These are phyloP conservation scores for Eustoma russellianum DNA, from an alignment of 257 asterid species.

Conservation along the genomic window DNA sequence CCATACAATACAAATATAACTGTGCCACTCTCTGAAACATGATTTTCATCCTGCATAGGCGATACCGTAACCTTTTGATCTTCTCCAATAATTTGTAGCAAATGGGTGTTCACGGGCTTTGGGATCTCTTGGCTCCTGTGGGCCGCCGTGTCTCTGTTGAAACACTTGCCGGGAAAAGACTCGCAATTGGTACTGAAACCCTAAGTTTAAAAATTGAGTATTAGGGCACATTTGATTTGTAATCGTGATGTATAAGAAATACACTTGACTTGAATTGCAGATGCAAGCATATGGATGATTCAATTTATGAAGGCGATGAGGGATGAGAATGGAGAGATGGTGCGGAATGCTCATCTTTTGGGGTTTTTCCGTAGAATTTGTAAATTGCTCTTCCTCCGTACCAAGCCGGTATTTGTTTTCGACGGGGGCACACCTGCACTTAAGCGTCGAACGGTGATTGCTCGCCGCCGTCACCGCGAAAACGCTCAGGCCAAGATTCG, in stretches of 20 bases:
- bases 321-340: conserved; percentile 95
- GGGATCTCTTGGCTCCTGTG: conserved; percentile 95
- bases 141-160: conserved; percentile 99
- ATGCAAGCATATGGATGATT: conserved; percentile 98
- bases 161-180: conserved; percentile 81
- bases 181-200: conserved; percentile 76
- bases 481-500: conserved; percentile 95
- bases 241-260: not conserved
- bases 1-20: no score
- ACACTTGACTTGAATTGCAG: conserved; percentile 24
- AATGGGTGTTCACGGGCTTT: conserved; percentile 94
- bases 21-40: no score
- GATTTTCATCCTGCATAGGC: no score
- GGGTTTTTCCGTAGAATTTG: conserved; percentile 94
- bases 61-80: no score
- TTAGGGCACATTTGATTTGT: not conserved
- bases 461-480: conserved; percentile 96
- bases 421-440: conserved; percentile 97
- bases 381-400: conserved; percentile 80
- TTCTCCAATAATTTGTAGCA: not conserved
- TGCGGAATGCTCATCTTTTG: conserved; percentile 79
- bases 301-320: conserved; percentile 99
- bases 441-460: conserved; percentile 86
- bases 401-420: conserved; percentile 90
- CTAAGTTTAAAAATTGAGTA: not conserved